These are phyloP conservation scores for Pyrenula aspistea DNA, from an alignment of 495 filamentous ascomycete genomes.

Conservation along the genomic window DNA sequence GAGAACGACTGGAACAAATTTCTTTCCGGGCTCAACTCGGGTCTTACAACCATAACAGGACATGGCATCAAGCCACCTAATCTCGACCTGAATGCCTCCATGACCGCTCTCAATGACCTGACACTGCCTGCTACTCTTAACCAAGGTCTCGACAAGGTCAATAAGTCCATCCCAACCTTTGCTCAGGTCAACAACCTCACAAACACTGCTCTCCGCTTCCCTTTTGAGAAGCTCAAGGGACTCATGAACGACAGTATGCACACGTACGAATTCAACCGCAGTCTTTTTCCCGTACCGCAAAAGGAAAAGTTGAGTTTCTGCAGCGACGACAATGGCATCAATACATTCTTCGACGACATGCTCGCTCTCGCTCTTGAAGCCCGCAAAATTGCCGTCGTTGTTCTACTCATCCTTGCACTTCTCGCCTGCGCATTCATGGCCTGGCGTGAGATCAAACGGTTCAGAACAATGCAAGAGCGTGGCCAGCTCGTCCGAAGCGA, in stretches of 20 bases:
- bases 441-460: slow-evolving; percentile 68
- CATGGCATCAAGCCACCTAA: slow-evolving; percentile 26
- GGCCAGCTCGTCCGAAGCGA: slow-evolving; percentile 52
- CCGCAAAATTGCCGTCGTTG: slow-evolving; percentile 59
- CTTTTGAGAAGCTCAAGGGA: slow-evolving; percentile 66
- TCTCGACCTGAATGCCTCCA: slow-evolving; percentile 44
- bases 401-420: slow-evolving; percentile 57
- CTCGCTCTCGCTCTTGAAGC: slow-evolving; percentile 46
- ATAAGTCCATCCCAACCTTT: slow-evolving; percentile 70
- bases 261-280: slow-evolving; percentile 63
- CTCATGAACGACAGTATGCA: slow-evolving; percentile 54
- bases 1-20: slow-evolving; percentile 50
- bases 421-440: slow-evolving; percentile 65
- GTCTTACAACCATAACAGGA: slow-evolving; percentile 20
- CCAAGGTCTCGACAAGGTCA: slow-evolving; percentile 51
- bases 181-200: slow-evolving; percentile 69
- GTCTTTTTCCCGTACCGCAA: slow-evolving; percentile 63
- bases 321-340: slow-evolving; percentile 69
- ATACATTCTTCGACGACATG: slow-evolving; percentile 72
- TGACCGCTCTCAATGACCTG: slow-evolving; percentile 56
- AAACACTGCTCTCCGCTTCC: slow-evolving; percentile 53
- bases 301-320: slow-evolving; percentile 82
- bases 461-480: slow-evolving; percentile 57
- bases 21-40: slow-evolving; percentile 27
- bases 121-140: slow-evolving; percentile 55